These are phyloP conservation scores for Pythium dissimile DNA, from an alignment of 352 stramenopile genomes.

Conservation along the genomic window DNA sequence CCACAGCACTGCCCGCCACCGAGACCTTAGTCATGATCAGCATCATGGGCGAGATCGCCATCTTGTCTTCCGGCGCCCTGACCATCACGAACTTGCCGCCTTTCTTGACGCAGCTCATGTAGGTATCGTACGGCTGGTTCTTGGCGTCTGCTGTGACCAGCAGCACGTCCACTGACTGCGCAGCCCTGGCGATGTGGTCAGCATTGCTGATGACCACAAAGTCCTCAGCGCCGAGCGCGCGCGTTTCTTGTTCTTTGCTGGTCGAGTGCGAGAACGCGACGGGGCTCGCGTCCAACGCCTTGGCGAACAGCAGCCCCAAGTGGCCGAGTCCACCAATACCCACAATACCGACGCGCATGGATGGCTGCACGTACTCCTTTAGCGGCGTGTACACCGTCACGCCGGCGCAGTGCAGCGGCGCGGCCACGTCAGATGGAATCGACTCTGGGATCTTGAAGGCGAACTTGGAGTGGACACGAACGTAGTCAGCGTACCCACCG, in stretches of 20 bases:
- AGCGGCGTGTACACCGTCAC: slow-evolving; percentile 59
- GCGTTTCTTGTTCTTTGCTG: background rate
- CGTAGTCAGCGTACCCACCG: slow-evolving; percentile 26
- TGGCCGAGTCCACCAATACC: background rate
- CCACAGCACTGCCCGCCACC: slow-evolving; percentile 44
- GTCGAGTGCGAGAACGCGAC: background rate
- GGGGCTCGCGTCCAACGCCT: background rate
- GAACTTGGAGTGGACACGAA: slow-evolving; percentile 16
- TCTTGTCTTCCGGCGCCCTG: slow-evolving; percentile 53
- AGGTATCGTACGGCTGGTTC: slow-evolving; percentile 41
- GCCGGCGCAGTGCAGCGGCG: slow-evolving; percentile 64
- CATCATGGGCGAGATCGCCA: slow-evolving; percentile 42
- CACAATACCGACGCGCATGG: background rate
- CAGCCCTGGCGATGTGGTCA: background rate
- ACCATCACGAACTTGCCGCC: slow-evolving; percentile 66
- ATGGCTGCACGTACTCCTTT: background rate
- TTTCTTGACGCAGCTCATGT: slow-evolving; percentile 49
- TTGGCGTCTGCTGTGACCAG: slow-evolving; percentile 62
- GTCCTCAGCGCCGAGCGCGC: background rate
- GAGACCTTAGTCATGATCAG: slow-evolving; percentile 37
- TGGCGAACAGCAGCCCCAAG: slow-evolving; percentile 27
- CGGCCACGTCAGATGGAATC: slow-evolving; percentile 26
- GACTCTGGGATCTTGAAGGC: slow-evolving; percentile 26
- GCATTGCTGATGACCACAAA: background rate
- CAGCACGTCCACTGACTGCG: slow-evolving; percentile 51